Evolutionary conservation across 495 filamentous ascomycete species (phyloP), one percentile per base, ranked within the genome.

Genomic region (Xylaria nigripes): DNA sequence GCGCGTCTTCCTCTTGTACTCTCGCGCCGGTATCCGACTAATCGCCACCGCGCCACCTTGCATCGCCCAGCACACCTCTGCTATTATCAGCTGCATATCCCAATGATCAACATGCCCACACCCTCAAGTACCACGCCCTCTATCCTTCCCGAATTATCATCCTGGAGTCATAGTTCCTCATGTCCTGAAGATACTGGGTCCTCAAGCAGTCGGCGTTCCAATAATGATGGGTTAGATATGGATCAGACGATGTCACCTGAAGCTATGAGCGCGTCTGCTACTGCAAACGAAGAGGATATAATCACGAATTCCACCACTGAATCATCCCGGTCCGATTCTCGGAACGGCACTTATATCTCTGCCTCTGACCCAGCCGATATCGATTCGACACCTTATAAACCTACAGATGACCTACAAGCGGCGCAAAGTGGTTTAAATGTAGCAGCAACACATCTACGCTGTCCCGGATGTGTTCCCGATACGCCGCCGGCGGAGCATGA

Each of bases 51-150:
- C n/a, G 32, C 9, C 44, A 54, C 13, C 34, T 52, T 29, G 15
- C 38, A n/a, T n/a, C 45, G 18, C 43, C 45, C 52, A 13, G 24
- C 52, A 23, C 43, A 43, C 51, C 43, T 15, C 18, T 38, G 16
- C 36, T 19, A 42, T 48, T 34, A 24, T 32, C 52, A 19, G 36
- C 12, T 27, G 36, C 45, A 49, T 50, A 41, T 42, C 48, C 40
- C 44, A 46, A 51, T 23, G 41, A 30, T 51, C 48, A 72, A 34
- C 56, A 81, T 81, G 78, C 78, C 78, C 58, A 78, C 75, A 34
- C 75, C 76, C 16, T 76, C 76, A 8, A 72, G 65, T 55, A 69
- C 70, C 62, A 54, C 61, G 47, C 65, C 69, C 18, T 65, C 68
- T 25, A 68, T 67, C 25, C 66, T 68, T 32, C 66, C 70, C 22